Base-by-base conservation (phyloP, 192 early-diverging fungal species). In the Dissophora globulifera region DNA sequence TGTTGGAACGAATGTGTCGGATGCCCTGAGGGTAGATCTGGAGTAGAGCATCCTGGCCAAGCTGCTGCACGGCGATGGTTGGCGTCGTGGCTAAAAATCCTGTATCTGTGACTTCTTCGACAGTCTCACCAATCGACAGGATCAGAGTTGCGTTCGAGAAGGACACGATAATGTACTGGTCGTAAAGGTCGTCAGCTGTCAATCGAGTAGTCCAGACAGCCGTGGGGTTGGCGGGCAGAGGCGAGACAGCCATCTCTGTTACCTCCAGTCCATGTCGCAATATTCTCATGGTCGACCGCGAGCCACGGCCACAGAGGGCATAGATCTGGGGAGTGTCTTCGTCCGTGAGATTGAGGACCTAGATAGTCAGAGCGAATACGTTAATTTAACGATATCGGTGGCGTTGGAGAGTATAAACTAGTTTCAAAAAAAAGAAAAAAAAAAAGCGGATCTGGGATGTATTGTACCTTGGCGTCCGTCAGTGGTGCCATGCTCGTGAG, bases 241-340 rank as follows among this genome's bases (percentile, higher is more conserved):
- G 95, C 16, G 92, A 88, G 12, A 93, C 93, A 2, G 95, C 97
- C 70, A 98, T 88, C 74, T 99, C 98, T 4, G 88, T 82, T 1
- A 93, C 93, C 59, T 98, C 95, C 32, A 97, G 79, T 10, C 97
- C 98, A 79, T 97, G 95, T 20, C 95, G 83, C 63, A 97, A 81
- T 59, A 96, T 95, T 48, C 92, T 82, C 70, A 99, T 94, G 31
- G 93, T 82, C 10, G 93, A 91, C 30, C 87, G 79, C 11, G 91
- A 81, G 3, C 95, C 93, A 29, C 89, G 85, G 8, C 98, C 98
- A 74, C 93, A 91, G 19, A 96, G 62, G 9, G 92, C 86, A 69
- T 96, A 99, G 33, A 99, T 89, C 82, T 98, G 96, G 30, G 98
- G 97, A 3, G 93, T 90, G 27, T 95, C 94, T 52, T 98, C 98